Evolutionary conservation across 768 basidiomycete species (phyloP), one percentile per base, ranked within the genome.

Genomic region (Pulveroboletus sp.): DNA sequence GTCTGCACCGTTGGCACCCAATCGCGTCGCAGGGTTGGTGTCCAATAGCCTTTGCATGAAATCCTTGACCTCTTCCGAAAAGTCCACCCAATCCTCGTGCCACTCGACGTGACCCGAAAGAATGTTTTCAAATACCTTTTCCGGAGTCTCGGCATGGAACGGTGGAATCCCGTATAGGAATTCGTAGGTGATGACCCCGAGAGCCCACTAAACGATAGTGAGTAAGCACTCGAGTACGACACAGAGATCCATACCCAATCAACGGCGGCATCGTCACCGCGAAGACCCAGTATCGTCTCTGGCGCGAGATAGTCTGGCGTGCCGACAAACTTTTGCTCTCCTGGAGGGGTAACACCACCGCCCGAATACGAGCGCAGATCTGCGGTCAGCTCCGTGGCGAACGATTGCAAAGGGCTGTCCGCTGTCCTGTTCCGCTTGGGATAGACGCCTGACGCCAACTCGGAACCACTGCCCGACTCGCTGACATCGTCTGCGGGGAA

Each of bases 301-400:
- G 94, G 94, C 13, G 94, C 93, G 36, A 98, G 79, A 67, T 99
- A 99, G 67, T 99, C 95, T 4, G 95, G 95, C 4, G 95, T 99
- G 19, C 95, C 95, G 22, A 95, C 95, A 61, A 98, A 93, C 70
- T 92, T 92, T 70, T 93, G 89, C 52, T 93, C 90, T 16, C 85
- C 84, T 16, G 85, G 84, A 17, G 89, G 86, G 2, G 89, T 87
- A 7, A 79, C 75, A 22, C 76, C 72, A 5, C n/a, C n/a, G n/a
- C 67, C 68, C 2, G 68, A 67, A 69, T 93, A 85, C 26, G 89
- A 89, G 23, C 89, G 80, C 31, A 92, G 71, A 64, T 91, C 88
- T 13, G 81, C 91, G 5, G 89, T 87, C 49, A 92, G 72, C 64
- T 92, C 91, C 16, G 83, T 85, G 11, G 89, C 89, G 63, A 93